phyloP scores from a whole-genome alignment of 208 protist genomes.

The Tritrichomonas musculus region DNA sequence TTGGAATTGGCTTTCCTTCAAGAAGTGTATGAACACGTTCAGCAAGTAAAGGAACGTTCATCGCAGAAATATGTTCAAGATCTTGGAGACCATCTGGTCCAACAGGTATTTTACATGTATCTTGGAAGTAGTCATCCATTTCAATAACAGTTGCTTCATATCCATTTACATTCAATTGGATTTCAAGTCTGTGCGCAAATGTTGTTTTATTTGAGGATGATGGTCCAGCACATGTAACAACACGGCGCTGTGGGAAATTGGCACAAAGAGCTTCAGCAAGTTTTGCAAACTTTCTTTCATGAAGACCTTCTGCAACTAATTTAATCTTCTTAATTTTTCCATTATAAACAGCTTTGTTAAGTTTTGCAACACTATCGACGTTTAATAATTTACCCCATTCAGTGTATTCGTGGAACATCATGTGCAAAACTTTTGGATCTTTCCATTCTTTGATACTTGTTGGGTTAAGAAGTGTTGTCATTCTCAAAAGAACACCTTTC shows the following conservation, averaged over 20 bases:
- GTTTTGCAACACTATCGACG: constrained; percentile 2
- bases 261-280: neutral
- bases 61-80: constrained; percentile 17
- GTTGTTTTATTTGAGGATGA: constrained; percentile 30
- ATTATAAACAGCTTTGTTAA: neutral
- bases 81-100: constrained; percentile 22
- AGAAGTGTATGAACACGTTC: neutral
- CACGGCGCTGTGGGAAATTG: neutral
- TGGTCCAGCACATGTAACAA: constrained; percentile 10
- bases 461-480: constrained; percentile 24
- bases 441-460: constrained; percentile 9
- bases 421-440: neutral
- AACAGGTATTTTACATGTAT: neutral
- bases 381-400: neutral
- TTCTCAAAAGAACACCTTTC: neutral
- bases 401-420: neutral
- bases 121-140: constrained; percentile 34
- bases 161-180: constrained; percentile 23
- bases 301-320: constrained; percentile 21
- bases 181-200: neutral
- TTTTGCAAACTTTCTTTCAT: neutral
- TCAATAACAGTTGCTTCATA: neutral
- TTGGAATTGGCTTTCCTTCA: neutral
- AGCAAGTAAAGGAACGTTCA: neutral
- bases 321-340: constrained; percentile 2